These are phyloP conservation scores for Syzygium grande DNA, from an alignment of 345 rosid species.

Conservation along the genomic window DNA sequence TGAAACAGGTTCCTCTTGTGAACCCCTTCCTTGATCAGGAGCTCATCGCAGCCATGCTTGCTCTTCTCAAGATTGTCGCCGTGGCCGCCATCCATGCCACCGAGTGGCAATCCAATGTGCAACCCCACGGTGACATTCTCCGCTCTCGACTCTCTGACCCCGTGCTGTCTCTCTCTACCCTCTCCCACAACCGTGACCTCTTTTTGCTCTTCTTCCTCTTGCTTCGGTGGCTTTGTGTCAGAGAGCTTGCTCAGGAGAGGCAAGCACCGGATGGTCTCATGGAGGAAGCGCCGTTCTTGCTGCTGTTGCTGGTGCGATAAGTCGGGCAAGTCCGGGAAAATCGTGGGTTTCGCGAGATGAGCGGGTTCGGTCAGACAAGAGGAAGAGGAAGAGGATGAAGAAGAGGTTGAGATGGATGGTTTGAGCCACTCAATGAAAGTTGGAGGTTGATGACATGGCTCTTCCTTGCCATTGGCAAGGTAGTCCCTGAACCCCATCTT, in stretches of 20 bases:
- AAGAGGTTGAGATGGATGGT: constrained; percentile 23
- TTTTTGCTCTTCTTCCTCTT: constrained; percentile 8
- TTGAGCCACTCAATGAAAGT: constrained; percentile 86
- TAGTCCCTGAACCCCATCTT: constrained; percentile 46
- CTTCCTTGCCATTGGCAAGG: constrained; percentile 18
- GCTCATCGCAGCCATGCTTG: constrained; percentile 8
- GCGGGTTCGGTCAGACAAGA: constrained; percentile 7
- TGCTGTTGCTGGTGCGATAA: background rate
- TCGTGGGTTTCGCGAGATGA: background rate
- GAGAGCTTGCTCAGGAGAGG: constrained; percentile 48
- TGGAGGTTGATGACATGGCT: constrained; percentile 26
- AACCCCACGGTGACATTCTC: constrained; percentile 29
- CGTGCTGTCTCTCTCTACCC: constrained; percentile 20
- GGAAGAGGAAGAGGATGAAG: constrained; percentile 18
- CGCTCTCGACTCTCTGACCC: background rate
- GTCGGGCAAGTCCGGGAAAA: background rate
- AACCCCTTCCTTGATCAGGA: background rate
- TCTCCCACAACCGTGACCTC: constrained; percentile 5
- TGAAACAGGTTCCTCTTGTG: background rate
- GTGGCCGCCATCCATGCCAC: background rate
- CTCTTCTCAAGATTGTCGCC: constrained; percentile 1
- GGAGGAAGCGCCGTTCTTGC: constrained; percentile 10
- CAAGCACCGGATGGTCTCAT: constrained; percentile 31
- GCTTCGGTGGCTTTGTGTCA: constrained; percentile 25
- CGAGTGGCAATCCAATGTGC: constrained; percentile 58